Evolutionary conservation across 257 asterid species (phyloP).

Genomic region (Solanum chilense): DNA sequence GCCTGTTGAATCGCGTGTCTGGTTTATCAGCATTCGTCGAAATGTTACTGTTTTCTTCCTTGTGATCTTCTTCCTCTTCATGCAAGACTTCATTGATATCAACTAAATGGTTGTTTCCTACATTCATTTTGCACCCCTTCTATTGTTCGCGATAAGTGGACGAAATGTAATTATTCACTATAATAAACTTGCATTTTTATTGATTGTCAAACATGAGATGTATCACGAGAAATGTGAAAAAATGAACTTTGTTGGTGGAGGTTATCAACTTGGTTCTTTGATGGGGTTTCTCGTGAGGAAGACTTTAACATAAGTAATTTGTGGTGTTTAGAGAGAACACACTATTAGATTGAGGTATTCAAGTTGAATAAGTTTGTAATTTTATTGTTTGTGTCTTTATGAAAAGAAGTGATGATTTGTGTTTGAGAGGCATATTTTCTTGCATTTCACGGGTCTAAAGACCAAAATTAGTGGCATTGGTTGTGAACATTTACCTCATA

Average conservation of each 20-base stretch:
- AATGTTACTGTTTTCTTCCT: not conserved
- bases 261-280: not conserved
- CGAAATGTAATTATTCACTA: not conserved
- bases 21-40: constrained; percentile 2
- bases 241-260: not conserved
- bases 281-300: constrained; percentile 32
- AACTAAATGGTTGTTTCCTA: constrained; percentile 32
- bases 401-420: not conserved
- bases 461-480: not conserved
- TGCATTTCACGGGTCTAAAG: not conserved
- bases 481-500: not conserved
- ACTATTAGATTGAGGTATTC: not conserved
- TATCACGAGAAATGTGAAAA: constrained; percentile 23
- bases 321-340: constrained; percentile 6
- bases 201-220: not conserved
- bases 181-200: not conserved
- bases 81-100: constrained; percentile 59
- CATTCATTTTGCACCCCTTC: constrained; percentile 24
- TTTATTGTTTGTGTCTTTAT: not conserved
- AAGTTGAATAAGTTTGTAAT: not conserved
- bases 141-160: not conserved
- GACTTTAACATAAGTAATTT: not conserved
- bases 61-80: constrained; percentile 29
- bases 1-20: constrained; percentile 11
- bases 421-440: not conserved